These are phyloP conservation scores for Gelatoporia subvermispora DNA, from an alignment of 768 basidiomycete genomes.

Conservation along the genomic window DNA sequence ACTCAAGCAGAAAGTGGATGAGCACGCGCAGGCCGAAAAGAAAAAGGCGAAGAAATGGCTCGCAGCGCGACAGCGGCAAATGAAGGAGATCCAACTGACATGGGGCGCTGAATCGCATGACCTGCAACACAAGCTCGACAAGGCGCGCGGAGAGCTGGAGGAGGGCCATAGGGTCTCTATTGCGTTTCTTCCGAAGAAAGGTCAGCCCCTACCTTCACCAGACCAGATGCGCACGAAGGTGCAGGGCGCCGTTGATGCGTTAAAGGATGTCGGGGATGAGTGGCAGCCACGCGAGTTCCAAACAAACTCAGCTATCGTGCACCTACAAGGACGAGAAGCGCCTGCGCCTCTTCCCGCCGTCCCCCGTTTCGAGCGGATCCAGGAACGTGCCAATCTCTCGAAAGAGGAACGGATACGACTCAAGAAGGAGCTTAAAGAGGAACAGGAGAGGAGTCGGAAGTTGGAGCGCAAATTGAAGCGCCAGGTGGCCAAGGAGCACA, in stretches of 20 bases:
- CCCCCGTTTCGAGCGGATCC: background rate
- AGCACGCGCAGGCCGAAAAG: conserved; percentile 28
- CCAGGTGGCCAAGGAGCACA: no score
- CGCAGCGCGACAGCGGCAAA: conserved; percentile 22
- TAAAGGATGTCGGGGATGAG: conserved; percentile 51
- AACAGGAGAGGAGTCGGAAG: background rate
- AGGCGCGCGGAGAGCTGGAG: conserved; percentile 51
- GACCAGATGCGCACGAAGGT: conserved; percentile 42
- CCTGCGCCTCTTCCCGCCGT: conserved; percentile 5
- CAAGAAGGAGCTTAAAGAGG: background rate
- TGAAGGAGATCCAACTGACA: conserved; percentile 69
- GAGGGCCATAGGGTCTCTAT: conserved; percentile 57
- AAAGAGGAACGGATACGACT: background rate
- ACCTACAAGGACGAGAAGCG: conserved; percentile 33
- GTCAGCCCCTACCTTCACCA: conserved; percentile 29
- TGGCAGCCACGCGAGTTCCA: conserved; percentile 42
- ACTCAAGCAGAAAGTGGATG: conserved; percentile 37
- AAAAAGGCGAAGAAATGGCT: conserved; percentile 28
- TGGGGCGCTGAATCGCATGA: conserved; percentile 63
- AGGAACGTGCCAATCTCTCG: background rate
- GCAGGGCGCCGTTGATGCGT: conserved; percentile 33
- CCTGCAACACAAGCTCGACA: conserved; percentile 59
- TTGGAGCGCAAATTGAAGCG: background rate
- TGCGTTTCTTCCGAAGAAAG: conserved; percentile 47
- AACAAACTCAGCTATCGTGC: conserved; percentile 34